A percentile compares a stretch with the other conserved stretches of the same genome.
phyloP scores from a whole-genome alignment of 2,329 filamentous ascomycete genomes.

The Fusarium anthophilum region DNA sequence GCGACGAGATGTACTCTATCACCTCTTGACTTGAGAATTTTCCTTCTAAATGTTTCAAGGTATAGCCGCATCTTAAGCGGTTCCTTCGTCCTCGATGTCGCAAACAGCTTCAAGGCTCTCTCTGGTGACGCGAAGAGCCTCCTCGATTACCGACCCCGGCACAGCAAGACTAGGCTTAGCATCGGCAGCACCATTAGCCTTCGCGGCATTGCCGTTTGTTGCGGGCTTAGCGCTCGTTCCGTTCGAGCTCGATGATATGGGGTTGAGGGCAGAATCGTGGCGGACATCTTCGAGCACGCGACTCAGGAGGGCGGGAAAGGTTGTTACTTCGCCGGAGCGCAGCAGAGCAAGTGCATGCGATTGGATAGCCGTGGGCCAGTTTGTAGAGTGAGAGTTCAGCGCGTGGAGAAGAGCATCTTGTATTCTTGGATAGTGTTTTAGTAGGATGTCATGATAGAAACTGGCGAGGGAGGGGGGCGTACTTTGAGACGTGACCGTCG shows the following conservation, averaged over 20 bases:
- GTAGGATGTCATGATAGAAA: neutral
- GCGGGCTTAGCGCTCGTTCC: conserved; percentile 45
- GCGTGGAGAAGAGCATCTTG: conserved; percentile 71
- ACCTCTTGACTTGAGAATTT: neutral
- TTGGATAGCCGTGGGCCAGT: conserved; percentile 71
- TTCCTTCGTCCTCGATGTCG: conserved; percentile 47
- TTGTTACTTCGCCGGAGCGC: conserved; percentile 66
- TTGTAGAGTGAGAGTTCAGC: conserved; percentile 66
- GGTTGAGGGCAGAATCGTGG: conserved; percentile 52
- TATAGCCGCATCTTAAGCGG: neutral
- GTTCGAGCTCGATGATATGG: conserved; percentile 43
- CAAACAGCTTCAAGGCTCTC: conserved; percentile 65
- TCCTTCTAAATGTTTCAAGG: neutral
- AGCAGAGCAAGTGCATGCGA: conserved; percentile 68
- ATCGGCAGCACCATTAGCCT: conserved; percentile 41
- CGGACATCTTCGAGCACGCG: conserved; percentile 71
- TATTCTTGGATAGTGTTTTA: conserved; percentile 53
- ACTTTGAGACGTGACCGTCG: conserved; percentile 70
- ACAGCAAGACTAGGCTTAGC: conserved; percentile 59
- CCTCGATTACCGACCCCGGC: conserved; percentile 67
- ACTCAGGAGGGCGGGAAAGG: conserved; percentile 68
- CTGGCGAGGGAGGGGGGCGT: conserved; percentile 32
- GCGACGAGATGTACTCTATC: neutral
- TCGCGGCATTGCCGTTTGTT: conserved; percentile 45
- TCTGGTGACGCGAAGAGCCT: conserved; percentile 67